Evolutionary conservation across 2,329 filamentous ascomycete species (phyloP), one percentile per base, ranked within the genome.

Genomic region (Cercospora nicotianae): DNA sequence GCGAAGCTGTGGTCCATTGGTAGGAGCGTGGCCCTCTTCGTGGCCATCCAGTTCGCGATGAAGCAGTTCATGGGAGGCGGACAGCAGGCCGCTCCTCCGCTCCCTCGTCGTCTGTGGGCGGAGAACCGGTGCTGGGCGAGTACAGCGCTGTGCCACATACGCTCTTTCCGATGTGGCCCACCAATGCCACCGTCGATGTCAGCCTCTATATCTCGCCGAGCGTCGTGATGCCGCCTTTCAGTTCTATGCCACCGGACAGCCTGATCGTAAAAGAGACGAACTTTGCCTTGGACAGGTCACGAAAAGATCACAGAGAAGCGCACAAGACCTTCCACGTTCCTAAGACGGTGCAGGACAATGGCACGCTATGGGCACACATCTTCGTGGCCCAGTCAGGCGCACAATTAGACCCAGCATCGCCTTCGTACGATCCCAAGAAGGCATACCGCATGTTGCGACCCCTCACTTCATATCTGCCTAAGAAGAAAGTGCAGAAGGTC

Each of bases 351-450:
- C 94, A 97, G 83, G 86, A 93, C 73, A 98, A 98, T 78, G 93
- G 92, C 36, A 97, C 94, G 1, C 86, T 99, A 9, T 97, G 92
- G 89, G 94, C 92, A 2, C 95, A 99, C 79, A 96, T 98, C 80
- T 97, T 93, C 75, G 83, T 98, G 69, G 92, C 89, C 10, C 87
- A 96, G 72, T 82, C 89, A 9, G 94, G 94, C 63, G 87, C 87
- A 67, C 85, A 87, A 65, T 82, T 97, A 33, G 94, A 98, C 75
- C 94, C 94, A 2, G 85, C 85, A 9, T 86, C 87, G 65, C 83
- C 88, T 0, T 85, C 84, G 67, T 99, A 92, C 79, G 91, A 96
- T 77, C 82, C 88, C 0, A 85, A 86, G 8, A 90, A 87, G 68
- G 94, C 95, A 2, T 93, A 93, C 76, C 89, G 96, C 78, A 96